phyloP scores from a whole-genome alignment of 2,329 filamentous ascomycete species.

The Elsinoe ampelina region DNA sequence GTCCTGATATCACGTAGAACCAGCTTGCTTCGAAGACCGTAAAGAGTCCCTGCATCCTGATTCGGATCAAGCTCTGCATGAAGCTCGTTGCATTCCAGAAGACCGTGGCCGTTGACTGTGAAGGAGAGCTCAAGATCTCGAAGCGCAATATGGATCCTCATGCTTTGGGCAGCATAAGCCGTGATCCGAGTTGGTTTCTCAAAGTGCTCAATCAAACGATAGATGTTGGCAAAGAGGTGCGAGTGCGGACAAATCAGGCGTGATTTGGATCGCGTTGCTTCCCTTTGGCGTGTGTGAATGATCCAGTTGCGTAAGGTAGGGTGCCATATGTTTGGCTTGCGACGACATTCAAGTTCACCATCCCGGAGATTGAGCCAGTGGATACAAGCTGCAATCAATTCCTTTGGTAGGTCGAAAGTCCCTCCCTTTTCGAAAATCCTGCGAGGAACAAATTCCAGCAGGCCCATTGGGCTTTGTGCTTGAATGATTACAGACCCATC shows the following conservation, averaged over 20 bases:
- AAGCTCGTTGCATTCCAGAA: conserved; percentile 20
- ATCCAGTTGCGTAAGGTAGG: conserved; percentile 14
- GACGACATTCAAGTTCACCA: conserved; percentile 44
- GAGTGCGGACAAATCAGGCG: conserved; percentile 44
- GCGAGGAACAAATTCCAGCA: conserved; percentile 31
- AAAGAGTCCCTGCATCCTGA: conserved; percentile 52
- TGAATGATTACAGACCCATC: conserved; percentile 35
- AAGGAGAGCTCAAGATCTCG: conserved; percentile 21
- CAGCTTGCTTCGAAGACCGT: conserved; percentile 51
- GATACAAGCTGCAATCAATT: conserved; percentile 41
- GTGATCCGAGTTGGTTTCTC: conserved; percentile 26
- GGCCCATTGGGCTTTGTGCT: conserved; percentile 22
- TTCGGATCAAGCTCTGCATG: conserved; percentile 32
- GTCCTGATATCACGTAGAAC: conserved; percentile 43
- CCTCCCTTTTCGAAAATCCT: conserved; percentile 21
- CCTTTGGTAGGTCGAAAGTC: conserved; percentile 40
- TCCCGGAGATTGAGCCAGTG: conserved; percentile 51
- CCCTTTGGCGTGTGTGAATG: conserved; percentile 21
- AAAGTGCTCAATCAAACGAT: conserved; percentile 34
- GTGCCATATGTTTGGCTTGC: conserved; percentile 19
- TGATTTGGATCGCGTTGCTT: conserved; percentile 42
- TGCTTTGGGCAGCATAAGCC: neutral
- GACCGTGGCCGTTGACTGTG: conserved; percentile 9
- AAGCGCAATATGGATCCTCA: conserved; percentile 18
- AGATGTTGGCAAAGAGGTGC: conserved; percentile 16